Evolutionary conservation across 805 yeast genomes (phyloP).

Genomic region (Candida insectorum): DNA sequence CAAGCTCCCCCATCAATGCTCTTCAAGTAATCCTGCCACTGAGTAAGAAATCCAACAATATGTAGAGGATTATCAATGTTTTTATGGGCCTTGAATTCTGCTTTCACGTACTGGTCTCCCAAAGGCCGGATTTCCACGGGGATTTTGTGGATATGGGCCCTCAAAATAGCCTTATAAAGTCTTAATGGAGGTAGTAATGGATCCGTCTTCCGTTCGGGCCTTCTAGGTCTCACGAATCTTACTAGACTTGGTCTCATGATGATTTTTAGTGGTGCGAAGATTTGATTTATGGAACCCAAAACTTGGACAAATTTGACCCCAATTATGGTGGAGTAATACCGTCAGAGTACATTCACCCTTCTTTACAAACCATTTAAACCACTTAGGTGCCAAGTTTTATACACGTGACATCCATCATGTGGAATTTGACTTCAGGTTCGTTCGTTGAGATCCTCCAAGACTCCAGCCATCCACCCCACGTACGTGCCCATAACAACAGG

Average conservation of each 20-base stretch:
- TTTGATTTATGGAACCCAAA: too few species aligned
- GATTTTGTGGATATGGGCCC: constrained; percentile 69
- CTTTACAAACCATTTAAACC: too few species aligned
- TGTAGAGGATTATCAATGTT: constrained; percentile 84
- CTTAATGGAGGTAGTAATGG: constrained; percentile 77
- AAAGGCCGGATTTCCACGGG: constrained; percentile 67
- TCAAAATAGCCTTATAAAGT: constrained; percentile 72
- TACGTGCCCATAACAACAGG: too few species aligned
- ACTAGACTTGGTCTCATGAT: constrained; percentile 37
- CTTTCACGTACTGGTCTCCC: constrained; percentile 87
- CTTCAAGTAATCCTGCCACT: constrained; percentile 86
- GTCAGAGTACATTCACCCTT: too few species aligned
- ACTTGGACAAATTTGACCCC: too few species aligned
- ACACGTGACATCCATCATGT: too few species aligned
- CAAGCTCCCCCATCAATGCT: constrained; percentile 48
- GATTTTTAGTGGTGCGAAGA: too few species aligned
- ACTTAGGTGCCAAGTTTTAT: too few species aligned
- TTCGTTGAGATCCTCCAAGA: too few species aligned
- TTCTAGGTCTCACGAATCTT: constrained; percentile 35
- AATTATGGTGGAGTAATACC: too few species aligned
- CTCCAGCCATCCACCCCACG: too few species aligned
- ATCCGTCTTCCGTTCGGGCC: constrained; percentile 35
- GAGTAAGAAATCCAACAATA: constrained; percentile 86
- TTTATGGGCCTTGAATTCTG: constrained; percentile 85
- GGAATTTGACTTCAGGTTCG: too few species aligned